Conservation (phyloP, 768 basidiomycete species). For the Leucocoprinus leucothites region DNA sequence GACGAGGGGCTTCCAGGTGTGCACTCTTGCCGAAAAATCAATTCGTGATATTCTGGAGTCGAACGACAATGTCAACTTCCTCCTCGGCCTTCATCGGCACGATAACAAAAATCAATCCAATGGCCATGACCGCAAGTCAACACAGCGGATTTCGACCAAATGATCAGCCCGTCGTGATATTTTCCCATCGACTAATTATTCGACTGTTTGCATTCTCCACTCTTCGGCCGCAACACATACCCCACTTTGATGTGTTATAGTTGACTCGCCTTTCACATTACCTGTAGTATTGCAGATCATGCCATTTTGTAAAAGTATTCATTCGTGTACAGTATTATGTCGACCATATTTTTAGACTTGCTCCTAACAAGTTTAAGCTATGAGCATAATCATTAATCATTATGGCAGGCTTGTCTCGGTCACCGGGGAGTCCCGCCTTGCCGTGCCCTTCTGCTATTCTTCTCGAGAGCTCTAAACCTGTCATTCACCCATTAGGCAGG, state of each 20-base stretch:
- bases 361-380: not conserved
- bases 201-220: not conserved
- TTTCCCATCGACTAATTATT: constrained; percentile 4
- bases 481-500: constrained; percentile 1
- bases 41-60: constrained; percentile 68
- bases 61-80: constrained; percentile 59
- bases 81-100: constrained; percentile 60
- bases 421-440: not conserved
- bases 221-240: not conserved
- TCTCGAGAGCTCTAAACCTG: not conserved
- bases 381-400: not conserved
- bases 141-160: constrained; percentile 42
- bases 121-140: constrained; percentile 21
- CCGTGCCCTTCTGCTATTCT: not conserved
- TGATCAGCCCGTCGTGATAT: constrained; percentile 28
- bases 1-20: constrained; percentile 43
- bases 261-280: not conserved
- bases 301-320: constrained; percentile 8
- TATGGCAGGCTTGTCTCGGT: not conserved
- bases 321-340: constrained; percentile 3
- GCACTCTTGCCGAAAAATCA: constrained; percentile 68
- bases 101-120: constrained; percentile 29
- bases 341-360: not conserved
- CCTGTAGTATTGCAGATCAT: not conserved
- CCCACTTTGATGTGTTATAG: not conserved